These are phyloP conservation scores for Capillidium rhysosporum DNA, from an alignment of 371 early-diverging fungal species.

Conservation along the genomic window DNA sequence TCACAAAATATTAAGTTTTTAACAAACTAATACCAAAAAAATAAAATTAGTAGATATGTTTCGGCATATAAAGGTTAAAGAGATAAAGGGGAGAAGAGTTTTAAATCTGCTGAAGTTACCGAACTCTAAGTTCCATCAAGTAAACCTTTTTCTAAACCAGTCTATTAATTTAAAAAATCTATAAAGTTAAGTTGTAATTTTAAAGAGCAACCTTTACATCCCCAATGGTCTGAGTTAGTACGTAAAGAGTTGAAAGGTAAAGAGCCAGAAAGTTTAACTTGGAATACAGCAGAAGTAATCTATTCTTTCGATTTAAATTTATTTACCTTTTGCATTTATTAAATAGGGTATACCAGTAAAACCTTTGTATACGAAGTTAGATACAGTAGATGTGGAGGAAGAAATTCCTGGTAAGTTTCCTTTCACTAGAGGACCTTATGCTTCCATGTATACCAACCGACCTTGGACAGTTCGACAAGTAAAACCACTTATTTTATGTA, in stretches of 20 bases:
- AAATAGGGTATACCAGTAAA: conserved; percentile 51
- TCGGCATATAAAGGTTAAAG: too few species aligned
- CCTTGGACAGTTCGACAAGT: conserved; percentile 72
- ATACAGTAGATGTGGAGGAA: conserved; percentile 24
- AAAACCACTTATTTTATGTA: conserved; percentile 6
- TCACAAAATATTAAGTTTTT: too few species aligned
- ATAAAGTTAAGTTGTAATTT: background rate
- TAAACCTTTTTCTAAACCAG: too few species aligned
- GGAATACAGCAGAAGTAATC: conserved; percentile 51
- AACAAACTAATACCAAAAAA: too few species aligned
- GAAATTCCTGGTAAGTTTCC: conserved; percentile 69
- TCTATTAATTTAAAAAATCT: background rate
- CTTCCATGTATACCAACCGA: conserved; percentile 70
- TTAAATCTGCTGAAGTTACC: too few species aligned
- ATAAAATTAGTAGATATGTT: too few species aligned
- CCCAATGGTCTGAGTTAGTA: conserved; percentile 47
- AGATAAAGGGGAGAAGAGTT: too few species aligned
- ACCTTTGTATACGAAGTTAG: conserved; percentile 56
- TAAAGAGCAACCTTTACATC: conserved; percentile 17
- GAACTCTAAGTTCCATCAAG: too few species aligned
- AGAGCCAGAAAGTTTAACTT: conserved; percentile 42
- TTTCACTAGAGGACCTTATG: conserved; percentile 69
- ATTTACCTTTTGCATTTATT: background rate
- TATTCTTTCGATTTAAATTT: background rate
- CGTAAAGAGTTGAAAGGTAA: conserved; percentile 69